Evolutionary conservation across 1,284 basidiomycete genomes (phyloP), one percentile per base, ranked within the genome.

Genomic region (Singerocomus rubriflavus): DNA sequence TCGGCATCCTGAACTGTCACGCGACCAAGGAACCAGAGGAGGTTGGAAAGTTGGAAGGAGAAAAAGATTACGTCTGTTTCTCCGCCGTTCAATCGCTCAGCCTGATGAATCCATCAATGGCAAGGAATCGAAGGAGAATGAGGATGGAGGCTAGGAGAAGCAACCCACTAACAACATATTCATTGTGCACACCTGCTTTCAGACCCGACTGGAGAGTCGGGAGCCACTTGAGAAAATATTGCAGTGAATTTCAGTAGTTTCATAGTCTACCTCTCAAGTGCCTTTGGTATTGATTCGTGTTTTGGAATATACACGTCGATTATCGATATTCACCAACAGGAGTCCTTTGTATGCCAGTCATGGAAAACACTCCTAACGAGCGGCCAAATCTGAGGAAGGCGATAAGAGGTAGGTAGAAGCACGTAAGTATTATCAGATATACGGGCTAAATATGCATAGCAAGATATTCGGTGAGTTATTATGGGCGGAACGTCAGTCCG

Each of bases 1-100:
- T 59, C 5, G 58, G 58, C 3, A 59, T 59, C 17, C 17, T 59
- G 7, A 59, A 62, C 46, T 59, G 59, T 37, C 57, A 21, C 11
- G 43, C 25, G 9, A 49, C 50, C 6, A 57, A 57, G 16, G 37
- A 44, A 6, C 53, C 59, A 29, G 57, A 54, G 1, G 13, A 34
- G 36, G 44, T 44, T 8, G 60, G 58, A 16, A 59, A 53, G 35
- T 48, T 61, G 3, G 57, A 59, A 29, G 48, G 57, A 8, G 44
- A 16, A 0, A 61, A 21, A 27, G 40, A 50, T 9, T 60, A 60
- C 8, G 50, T 60, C 2, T 54, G 51, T 14, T 62, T 46, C 54
- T 60, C 12, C 54, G 26, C 34, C 51, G 42, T 6, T 41, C 16
- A 12, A 43, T 10, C 25, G 26, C 2, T 8, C n/a, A 16, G 8